Evolutionary conservation across 169 alveolate genomes (phyloP).

Genomic region (Neospora caninum): DNA sequence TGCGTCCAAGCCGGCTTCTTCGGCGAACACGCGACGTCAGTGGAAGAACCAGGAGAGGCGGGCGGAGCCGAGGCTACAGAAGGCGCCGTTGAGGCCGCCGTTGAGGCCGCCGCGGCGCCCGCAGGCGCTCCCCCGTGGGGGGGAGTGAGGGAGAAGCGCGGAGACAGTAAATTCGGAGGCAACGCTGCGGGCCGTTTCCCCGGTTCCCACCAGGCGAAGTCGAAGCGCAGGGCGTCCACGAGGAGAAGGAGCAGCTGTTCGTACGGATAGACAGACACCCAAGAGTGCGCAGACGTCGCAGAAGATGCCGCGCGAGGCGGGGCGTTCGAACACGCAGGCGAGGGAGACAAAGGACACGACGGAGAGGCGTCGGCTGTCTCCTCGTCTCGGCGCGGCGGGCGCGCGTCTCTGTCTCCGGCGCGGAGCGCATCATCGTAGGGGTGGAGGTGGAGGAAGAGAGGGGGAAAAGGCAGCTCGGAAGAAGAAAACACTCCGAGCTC

Average conservation of each 20-base stretch:
- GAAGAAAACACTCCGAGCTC: conserved; percentile 33
- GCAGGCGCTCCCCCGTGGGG: no score
- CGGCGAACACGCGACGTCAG: neutral
- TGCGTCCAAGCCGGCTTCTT: neutral
- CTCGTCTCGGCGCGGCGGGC: neutral
- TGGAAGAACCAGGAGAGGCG: neutral
- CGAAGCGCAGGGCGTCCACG: conserved; percentile 81
- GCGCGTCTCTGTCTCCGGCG: neutral
- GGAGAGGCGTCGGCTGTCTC: neutral
- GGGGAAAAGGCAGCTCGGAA: conserved; percentile 45
- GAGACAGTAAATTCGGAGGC: neutral
- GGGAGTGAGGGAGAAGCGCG: neutral
- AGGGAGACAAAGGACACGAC: neutral
- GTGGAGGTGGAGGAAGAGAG: conserved; percentile 60
- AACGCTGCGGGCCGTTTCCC: neutral
- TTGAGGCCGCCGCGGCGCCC: no score
- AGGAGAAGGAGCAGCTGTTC: conserved; percentile 71
- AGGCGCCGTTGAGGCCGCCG: no score
- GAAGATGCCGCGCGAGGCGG: neutral
- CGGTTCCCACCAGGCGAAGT: conserved; percentile 77
- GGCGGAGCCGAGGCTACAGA: neutral
- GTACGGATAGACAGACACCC: conserved; percentile 60
- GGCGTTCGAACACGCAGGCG: neutral
- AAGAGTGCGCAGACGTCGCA: conserved; percentile 20
- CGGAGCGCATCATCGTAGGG: neutral